Conservation (phyloP, 495 filamentous ascomycete genomes). For the Lindgomyces ingoldianus region DNA sequence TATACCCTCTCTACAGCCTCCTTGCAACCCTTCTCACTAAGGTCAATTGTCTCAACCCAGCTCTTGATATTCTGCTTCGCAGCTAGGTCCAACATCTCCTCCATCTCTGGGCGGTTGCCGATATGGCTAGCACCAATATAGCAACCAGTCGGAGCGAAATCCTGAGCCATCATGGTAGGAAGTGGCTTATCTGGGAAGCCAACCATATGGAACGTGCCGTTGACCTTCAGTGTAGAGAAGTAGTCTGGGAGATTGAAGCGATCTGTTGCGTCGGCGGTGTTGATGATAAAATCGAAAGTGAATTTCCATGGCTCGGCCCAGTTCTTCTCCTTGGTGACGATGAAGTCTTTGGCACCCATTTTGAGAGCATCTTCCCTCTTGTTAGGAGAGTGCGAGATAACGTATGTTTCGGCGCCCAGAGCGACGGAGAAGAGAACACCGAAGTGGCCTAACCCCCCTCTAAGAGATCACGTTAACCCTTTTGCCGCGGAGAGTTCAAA, state of each 20-base stretch:
- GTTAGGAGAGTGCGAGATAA: conserved; percentile 47
- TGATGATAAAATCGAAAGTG: conserved; percentile 74
- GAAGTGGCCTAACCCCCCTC: conserved; percentile 51
- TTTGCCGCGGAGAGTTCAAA: too few species aligned
- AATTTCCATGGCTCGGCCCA: conserved; percentile 53
- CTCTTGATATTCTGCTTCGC: conserved; percentile 77
- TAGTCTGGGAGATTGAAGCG: conserved; percentile 71
- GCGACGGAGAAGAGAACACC: conserved; percentile 47
- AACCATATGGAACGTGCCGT: conserved; percentile 79
- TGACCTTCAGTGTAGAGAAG: conserved; percentile 76
- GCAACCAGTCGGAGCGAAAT: conserved; percentile 73
- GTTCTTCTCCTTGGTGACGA: conserved; percentile 43
- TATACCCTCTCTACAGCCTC: conserved; percentile 67
- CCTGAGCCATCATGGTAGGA: conserved; percentile 72
- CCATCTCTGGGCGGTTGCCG: conserved; percentile 76
- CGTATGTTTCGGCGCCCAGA: conserved; percentile 50
- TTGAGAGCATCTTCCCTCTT: conserved; percentile 49
- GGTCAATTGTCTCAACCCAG: conserved; percentile 77
- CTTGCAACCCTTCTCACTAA: conserved; percentile 68
- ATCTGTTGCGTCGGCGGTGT: conserved; percentile 68
- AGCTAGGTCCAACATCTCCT: conserved; percentile 80
- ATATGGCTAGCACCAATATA: conserved; percentile 81
- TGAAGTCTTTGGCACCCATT: conserved; percentile 49
- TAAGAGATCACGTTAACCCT: conserved; percentile 14
- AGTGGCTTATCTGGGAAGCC: conserved; percentile 82